Percentiles rank a stretch among this genome's conserved stretches.
These are phyloP conservation scores for Polyporus tsugae DNA, from an alignment of 1,284 basidiomycete species.

Conservation along the genomic window DNA sequence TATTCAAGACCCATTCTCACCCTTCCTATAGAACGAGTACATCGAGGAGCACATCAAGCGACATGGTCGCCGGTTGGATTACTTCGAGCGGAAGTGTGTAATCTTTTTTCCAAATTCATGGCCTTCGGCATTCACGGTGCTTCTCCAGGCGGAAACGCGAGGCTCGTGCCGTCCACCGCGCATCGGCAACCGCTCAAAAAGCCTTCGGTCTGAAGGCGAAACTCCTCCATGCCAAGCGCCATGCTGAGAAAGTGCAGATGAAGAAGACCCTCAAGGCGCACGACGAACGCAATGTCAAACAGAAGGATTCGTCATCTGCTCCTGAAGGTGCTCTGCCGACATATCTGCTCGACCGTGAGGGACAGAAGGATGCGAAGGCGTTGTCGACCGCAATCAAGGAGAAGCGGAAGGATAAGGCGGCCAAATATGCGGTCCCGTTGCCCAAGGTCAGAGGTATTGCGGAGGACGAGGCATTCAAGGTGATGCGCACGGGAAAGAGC, in stretches of 20 bases:
- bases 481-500: constrained; percentile 97
- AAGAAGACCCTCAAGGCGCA: constrained; percentile 99
- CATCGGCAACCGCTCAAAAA: constrained; percentile 91
- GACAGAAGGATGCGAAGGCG: constrained; percentile 97
- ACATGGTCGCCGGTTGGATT: constrained; percentile 86
- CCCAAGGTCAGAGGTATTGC: constrained; percentile 98
- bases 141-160: constrained; percentile 87
- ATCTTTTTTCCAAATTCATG: constrained; percentile 5
- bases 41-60: constrained; percentile 91
- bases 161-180: constrained; percentile 90
- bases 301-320: constrained; percentile 82
- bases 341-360: constrained; percentile 96
- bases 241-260: constrained; percentile 98
- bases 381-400: constrained; percentile 98
- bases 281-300: constrained; percentile 98
- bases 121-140: neutral
- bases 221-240: constrained; percentile 94
- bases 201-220: constrained; percentile 98
- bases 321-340: constrained; percentile 93
- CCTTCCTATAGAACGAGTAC: constrained; percentile 77
- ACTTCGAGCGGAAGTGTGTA: constrained; percentile 84
- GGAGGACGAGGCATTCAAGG: constrained; percentile 99
- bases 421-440: constrained; percentile 95
- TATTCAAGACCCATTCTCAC: neutral
- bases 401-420: constrained; percentile 98